Percentiles rank a stretch among this genome's conserved stretches.
These are phyloP conservation scores for Anacardium occidentale DNA, from an alignment of 345 rosid genomes.

Conservation along the genomic window DNA sequence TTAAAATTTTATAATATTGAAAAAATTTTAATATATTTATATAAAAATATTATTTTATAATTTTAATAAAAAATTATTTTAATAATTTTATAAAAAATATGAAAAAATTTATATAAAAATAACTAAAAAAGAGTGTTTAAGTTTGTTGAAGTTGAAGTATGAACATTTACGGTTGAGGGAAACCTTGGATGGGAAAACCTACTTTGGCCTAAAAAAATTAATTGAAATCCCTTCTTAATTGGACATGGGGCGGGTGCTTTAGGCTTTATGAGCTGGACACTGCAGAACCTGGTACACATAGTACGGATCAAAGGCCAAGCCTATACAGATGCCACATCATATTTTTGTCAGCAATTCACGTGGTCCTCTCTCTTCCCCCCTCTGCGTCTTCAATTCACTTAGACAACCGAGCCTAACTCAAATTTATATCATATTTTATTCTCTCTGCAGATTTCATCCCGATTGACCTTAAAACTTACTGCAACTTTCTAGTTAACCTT, in stretches of 20 bases:
- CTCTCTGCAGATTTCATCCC: background rate
- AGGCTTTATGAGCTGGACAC: conserved; percentile 1
- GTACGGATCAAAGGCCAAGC: conserved; percentile 20
- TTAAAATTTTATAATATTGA: no score
- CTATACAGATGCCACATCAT: background rate
- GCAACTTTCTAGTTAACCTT: background rate
- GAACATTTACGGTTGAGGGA: no score
- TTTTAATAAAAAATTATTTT: no score
- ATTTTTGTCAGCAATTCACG: conserved; percentile 11
- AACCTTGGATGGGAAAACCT: no score
- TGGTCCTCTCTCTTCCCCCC: background rate
- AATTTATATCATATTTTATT: background rate
- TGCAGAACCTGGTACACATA: background rate
- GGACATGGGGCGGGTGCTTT: background rate
- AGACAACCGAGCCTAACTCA: background rate
- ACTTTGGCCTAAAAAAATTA: no score
- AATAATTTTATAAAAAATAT: no score
- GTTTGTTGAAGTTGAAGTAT: no score
- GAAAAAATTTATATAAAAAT: no score
- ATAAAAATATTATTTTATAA: no score
- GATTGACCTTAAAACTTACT: background rate
- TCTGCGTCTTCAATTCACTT: background rate
- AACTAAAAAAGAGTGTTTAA: no score
- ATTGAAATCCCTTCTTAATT: background rate
- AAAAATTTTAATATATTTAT: no score